phyloP scores from a whole-genome alignment of 805 yeast genomes.

The Yamadazyma takamatsuzukensis region DNA sequence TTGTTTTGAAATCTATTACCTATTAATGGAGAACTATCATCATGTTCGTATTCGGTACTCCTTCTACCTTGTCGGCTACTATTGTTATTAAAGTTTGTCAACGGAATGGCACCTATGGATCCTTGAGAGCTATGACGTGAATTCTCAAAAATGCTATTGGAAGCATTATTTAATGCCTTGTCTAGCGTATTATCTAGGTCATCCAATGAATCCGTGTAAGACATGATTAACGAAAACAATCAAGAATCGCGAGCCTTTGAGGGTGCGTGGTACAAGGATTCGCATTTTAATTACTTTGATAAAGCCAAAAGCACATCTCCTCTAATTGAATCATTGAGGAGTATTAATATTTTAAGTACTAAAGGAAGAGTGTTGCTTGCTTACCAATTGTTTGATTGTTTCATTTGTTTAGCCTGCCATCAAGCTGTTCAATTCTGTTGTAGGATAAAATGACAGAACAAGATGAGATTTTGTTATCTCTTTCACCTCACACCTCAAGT shows the following conservation, averaged over 20 bases:
- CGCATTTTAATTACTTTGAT: constrained; percentile 7
- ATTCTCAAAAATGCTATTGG: constrained; percentile 36
- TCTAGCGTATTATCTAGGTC: constrained; percentile 64
- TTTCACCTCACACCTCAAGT: constrained; percentile 4
- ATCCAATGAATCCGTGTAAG: constrained; percentile 44
- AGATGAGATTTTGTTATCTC: constrained; percentile 2
- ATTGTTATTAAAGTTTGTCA: constrained; percentile 18
- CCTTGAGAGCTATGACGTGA: constrained; percentile 22
- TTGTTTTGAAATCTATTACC: constrained; percentile 9
- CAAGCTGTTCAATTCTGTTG: no score
- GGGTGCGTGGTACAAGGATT: no score
- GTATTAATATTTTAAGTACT: no score
- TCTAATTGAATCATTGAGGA: no score
- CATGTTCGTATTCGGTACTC: constrained; percentile 8
- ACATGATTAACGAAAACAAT: no score
- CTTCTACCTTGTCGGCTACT: not conserved
- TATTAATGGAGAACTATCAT: constrained; percentile 30
- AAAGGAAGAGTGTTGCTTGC: no score
- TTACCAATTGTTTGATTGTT: no score
- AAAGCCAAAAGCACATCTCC: not conserved
- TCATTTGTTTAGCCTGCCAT: no score
- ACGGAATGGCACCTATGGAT: constrained; percentile 24
- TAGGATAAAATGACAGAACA: no score
- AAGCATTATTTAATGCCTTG: constrained; percentile 54
- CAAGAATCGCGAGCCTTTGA: no score